Base-by-base conservation (phyloP, 768 basidiomycete species). In the Epithele typhae region DNA sequence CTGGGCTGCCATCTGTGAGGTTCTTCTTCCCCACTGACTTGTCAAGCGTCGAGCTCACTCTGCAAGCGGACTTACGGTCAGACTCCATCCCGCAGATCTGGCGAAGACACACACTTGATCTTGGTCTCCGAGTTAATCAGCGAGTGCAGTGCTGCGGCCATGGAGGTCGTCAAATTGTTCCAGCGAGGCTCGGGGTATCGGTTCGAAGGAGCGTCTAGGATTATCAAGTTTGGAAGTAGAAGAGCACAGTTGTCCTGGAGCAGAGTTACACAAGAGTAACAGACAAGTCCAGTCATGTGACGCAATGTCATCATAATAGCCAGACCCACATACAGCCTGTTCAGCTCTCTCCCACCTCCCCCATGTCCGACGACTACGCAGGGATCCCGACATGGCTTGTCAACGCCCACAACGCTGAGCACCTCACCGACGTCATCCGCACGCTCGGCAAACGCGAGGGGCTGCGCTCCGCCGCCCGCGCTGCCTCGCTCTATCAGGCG, bases 11-110 rank as follows among this genome's bases (percentile, higher is more conserved):
- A 57, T 91, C 88, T 23, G 79, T 73, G 18, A 91, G 72, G 59
- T 79, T 63, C 59, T 81, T 84, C 67, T 86, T 90, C 17, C 79
- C 78, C 12, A 75, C 78, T 4, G 81, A 75, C 63, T 84, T 89
- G 61, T 89, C 84, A 12, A 89, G 68, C 4, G 82, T 81, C 25
- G 88, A 89, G 64, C 85, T 89, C 57, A 90, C 88, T 71, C 87
- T 90, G 52, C 14, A 40, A 48, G 53, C 53, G 47, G 48, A 15
- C 27, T 30, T 30, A 7, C 14, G 7, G 27, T 30, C 27, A 30
- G 27, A 7, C 27, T 14, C 27, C 27, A 7, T 7, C 27, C 7
- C 27, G 7, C 14, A 14, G 27, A 30, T 14, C 14, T 22, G 36
- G 15, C 11, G 10, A 34, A 25, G 7, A 10, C 14, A 49, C 64